Evolutionary conservation across 495 filamentous ascomycete species (phyloP).

Genomic region (Schizothecium vesticola): DNA sequence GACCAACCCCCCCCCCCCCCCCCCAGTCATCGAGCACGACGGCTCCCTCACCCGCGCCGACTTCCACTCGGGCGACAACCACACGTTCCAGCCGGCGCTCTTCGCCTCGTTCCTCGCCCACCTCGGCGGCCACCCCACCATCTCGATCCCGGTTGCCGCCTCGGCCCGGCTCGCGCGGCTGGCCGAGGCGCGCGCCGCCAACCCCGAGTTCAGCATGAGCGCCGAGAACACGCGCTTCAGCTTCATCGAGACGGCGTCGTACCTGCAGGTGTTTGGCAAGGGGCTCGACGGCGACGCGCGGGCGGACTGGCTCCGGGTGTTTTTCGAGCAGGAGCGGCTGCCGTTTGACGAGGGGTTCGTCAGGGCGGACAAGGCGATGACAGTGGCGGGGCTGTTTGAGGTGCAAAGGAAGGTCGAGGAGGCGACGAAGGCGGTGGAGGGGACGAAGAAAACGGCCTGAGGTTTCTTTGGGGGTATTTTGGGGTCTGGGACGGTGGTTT

Average conservation of each 20-base stretch:
- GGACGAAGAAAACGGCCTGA: not conserved
- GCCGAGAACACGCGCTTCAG: slow-evolving; percentile 13
- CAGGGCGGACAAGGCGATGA: slow-evolving; percentile 19
- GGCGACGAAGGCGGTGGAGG: not conserved
- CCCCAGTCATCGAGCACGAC: slow-evolving; percentile 31
- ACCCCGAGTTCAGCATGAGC: slow-evolving; percentile 26
- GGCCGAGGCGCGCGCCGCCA: slow-evolving; percentile 9
- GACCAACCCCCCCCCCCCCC: not conserved
- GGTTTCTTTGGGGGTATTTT: not conserved
- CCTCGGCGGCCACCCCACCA: slow-evolving; percentile 15
- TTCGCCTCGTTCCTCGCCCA: slow-evolving; percentile 14
- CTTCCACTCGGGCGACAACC: slow-evolving; percentile 24
- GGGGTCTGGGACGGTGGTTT: not conserved
- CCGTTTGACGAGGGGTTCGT: slow-evolving; percentile 28
- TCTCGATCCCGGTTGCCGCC: slow-evolving; percentile 24
- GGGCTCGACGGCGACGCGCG: slow-evolving; percentile 17
- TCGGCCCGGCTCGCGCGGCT: slow-evolving; percentile 20
- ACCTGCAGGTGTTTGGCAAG: slow-evolving; percentile 27
- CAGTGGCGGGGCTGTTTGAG: slow-evolving; percentile 15
- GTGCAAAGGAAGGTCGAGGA: slow-evolving; percentile 21
- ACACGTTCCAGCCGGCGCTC: slow-evolving; percentile 24
- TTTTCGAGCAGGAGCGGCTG: slow-evolving; percentile 30
- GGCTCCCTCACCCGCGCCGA: slow-evolving; percentile 24
- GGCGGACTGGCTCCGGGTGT: slow-evolving; percentile 21
- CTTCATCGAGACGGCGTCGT: slow-evolving; percentile 26